phyloP scores from a whole-genome alignment of 2,329 filamentous ascomycete genomes.

The Fusarium sacchari region DNA sequence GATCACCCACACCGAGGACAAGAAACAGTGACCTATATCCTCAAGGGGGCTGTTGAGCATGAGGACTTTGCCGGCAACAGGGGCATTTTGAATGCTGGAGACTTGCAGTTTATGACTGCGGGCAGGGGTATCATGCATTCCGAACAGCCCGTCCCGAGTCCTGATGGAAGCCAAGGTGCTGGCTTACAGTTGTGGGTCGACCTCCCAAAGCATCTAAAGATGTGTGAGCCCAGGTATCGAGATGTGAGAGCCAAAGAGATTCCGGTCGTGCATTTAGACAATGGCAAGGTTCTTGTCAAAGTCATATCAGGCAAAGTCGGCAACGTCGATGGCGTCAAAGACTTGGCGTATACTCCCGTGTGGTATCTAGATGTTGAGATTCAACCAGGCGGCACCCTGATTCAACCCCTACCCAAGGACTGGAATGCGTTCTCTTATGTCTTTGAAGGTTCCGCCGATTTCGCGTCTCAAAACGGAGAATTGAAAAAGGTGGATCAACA shows the following conservation, averaged over 20 bases:
- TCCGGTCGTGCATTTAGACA: fast-evolving
- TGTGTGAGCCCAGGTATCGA: neutral
- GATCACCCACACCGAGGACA: neutral
- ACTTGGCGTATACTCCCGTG: neutral
- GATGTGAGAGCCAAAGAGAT: neutral
- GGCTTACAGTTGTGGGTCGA: neutral
- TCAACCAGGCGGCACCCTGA: neutral
- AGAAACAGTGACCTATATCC: neutral
- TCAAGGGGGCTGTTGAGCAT: neutral
- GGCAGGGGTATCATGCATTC: neutral
- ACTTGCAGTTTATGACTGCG: neutral
- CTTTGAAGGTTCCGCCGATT: neutral
- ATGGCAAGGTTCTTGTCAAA: neutral
- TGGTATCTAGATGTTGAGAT: neutral
- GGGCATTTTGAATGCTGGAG: neutral
- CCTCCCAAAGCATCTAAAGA: neutral
- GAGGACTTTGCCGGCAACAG: neutral
- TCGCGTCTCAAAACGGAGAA: fast-evolving
- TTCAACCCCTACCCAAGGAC: neutral
- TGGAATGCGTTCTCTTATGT: neutral
- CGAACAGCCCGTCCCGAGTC: neutral
- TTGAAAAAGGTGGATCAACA: neutral
- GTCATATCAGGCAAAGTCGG: neutral
- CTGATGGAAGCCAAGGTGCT: neutral
- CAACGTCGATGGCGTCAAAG: neutral